Evolutionary conservation across 768 basidiomycete species (phyloP), one percentile per base, ranked within the genome.

Genomic region (Xerocomus spinulosus): DNA sequence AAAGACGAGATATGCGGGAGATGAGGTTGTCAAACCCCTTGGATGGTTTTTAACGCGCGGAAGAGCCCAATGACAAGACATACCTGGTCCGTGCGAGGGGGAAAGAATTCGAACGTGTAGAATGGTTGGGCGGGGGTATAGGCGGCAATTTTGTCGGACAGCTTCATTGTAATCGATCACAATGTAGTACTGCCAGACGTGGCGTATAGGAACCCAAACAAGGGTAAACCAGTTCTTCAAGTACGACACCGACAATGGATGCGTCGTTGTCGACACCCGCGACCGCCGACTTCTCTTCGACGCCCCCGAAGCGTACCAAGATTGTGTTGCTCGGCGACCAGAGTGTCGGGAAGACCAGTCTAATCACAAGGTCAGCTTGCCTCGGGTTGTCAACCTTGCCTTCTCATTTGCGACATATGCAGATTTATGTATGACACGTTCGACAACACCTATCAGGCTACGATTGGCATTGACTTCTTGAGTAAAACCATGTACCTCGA

Each of bases 401-500:
- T 32, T 12, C 48, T 47, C 44, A 56, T 24, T 29, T 39, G n/a
- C 14, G n/a, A 14, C 38, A 17, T 20, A 15, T 23, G 28, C 56
- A 94, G 91, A 71, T 89, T 90, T 67, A 94, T 98, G 96, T 99
- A 99, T 68, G 96, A 99, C 71, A 98, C 96, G 1, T 99, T 99
- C 69, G 96, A 99, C 76, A 98, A 98, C 69, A 98, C 95, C 36
- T 99, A 99, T 68, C 91, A 92, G 66, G 92, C 92, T 17, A 95
- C 92, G 9, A 95, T 95, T 64, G 92, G 95, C 49, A 99, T 99
- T 70, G 96, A 99, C 73, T 99, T 99, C 68, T 75, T 99, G 70
- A 95, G 92, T 73, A 99, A 99, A 77, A 98, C 96, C 0, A 95
- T 99, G 92, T 99, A 99, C 70, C 78, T 98, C 48, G 96, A 99